A percentile compares a stretch with the other conserved stretches of the same genome.
These are phyloP conservation scores for Protomyces lactucae-debilis DNA, from an alignment of 1,139 yeast species.

Conservation along the genomic window DNA sequence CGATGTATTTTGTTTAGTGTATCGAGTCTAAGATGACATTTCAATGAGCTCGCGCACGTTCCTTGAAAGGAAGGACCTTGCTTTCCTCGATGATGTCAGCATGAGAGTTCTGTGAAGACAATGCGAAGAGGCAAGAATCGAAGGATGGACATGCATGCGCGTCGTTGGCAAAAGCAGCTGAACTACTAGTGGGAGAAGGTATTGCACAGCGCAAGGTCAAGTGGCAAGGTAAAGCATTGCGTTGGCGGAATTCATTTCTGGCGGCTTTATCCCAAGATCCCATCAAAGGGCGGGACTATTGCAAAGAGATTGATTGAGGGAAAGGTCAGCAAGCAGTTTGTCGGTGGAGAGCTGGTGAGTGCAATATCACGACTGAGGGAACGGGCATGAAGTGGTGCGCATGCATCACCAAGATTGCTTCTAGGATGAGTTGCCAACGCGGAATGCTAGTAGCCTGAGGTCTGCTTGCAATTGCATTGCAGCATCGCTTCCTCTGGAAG, in stretches of 20 bases:
- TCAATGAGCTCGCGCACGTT: constrained; percentile 13
- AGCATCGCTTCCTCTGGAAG: too few species aligned
- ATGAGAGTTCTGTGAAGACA: constrained; percentile 36
- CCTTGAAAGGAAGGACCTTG: constrained; percentile 21
- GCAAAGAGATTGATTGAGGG: constrained; percentile 81
- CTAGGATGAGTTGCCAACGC: too few species aligned
- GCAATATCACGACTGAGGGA: constrained; percentile 47
- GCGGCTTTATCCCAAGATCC: constrained; percentile 51
- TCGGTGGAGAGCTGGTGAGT: constrained; percentile 64
- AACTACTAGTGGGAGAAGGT: constrained; percentile 46
- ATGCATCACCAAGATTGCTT: not conserved
- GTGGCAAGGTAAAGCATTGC: constrained; percentile 44
- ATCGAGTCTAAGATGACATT: constrained; percentile 1
- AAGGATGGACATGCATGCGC: constrained; percentile 35
- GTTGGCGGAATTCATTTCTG: constrained; percentile 57
- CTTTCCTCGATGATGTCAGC: not conserved
- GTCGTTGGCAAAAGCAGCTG: constrained; percentile 88
- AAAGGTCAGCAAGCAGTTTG: constrained; percentile 59
- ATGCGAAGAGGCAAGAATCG: constrained; percentile 10
- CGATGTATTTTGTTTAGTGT: not conserved
- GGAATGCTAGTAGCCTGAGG: too few species aligned
- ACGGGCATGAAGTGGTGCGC: not conserved
- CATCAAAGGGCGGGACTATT: constrained; percentile 81
- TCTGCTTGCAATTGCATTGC: too few species aligned
- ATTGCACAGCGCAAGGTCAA: constrained; percentile 40